A percentile compares a stretch with the other conserved stretches of the same genome.
phyloP scores from a whole-genome alignment of 768 basidiomycete species.

The Lentinula boryana region DNA sequence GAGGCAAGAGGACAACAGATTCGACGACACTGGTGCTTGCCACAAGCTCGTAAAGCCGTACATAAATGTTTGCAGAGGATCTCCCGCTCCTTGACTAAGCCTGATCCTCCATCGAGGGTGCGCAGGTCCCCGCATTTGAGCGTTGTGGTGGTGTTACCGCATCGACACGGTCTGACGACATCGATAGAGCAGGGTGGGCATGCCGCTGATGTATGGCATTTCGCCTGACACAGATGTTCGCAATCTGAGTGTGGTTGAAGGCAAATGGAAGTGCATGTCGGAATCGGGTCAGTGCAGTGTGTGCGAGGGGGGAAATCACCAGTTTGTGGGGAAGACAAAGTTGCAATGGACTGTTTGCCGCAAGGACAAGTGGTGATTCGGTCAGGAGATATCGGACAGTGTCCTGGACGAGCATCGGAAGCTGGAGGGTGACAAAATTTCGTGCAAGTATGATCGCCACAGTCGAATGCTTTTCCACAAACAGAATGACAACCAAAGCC shows the following conservation, averaged over 20 bases:
- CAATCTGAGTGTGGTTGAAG: constrained; percentile 59
- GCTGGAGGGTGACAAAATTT: constrained; percentile 77
- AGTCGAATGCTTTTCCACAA: constrained; percentile 62
- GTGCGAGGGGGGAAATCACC: constrained; percentile 35
- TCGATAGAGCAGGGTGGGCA: constrained; percentile 77
- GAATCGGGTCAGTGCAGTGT: constrained; percentile 70
- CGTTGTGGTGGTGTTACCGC: constrained; percentile 59
- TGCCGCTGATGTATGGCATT: constrained; percentile 64
- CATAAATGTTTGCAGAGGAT: constrained; percentile 82
- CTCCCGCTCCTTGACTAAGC: constrained; percentile 32
- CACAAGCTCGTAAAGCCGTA: constrained; percentile 71
- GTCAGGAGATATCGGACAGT: constrained; percentile 71
- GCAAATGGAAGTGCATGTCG: constrained; percentile 71
- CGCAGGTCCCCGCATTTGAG: constrained; percentile 49
- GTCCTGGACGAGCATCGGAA: constrained; percentile 30
- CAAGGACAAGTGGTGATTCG: constrained; percentile 77
- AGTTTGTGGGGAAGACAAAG: constrained; percentile 23
- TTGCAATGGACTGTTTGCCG: constrained; percentile 50
- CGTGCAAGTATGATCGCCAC: constrained; percentile 69
- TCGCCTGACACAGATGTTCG: constrained; percentile 61
- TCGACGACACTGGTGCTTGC: constrained; percentile 79
- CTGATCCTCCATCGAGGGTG: constrained; percentile 16
- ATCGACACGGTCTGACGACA: constrained; percentile 78
- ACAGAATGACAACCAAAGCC: background rate
- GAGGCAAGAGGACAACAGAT: constrained; percentile 86